phyloP scores from a whole-genome alignment of 73 alveolate genomes.

The Paraurostyla sp. region DNA sequence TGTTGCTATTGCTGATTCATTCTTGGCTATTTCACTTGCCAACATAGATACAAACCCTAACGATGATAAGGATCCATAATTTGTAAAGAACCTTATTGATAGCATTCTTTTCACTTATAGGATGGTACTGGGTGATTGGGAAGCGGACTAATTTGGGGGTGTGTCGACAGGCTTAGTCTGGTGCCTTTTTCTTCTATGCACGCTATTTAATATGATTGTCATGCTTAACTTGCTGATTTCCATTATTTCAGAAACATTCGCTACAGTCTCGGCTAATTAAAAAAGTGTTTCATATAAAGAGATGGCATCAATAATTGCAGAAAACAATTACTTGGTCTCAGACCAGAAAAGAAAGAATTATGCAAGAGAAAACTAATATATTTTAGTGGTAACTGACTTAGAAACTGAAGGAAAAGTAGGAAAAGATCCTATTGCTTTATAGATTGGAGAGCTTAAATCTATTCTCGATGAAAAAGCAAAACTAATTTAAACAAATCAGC shows the following conservation, averaged over 20 bases:
- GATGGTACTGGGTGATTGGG: not conserved
- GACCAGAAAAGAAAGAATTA: not conserved
- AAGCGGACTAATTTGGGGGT: not conserved
- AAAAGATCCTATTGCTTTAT: no score
- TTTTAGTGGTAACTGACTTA: not conserved
- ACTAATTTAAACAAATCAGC: no score
- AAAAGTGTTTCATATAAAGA: not conserved
- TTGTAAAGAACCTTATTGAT: not conserved
- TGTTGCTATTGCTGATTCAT: slow-evolving; percentile 24
- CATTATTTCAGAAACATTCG: not conserved
- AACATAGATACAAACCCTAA: not conserved
- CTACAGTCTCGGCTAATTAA: not conserved
- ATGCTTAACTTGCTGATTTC: slow-evolving; percentile 46
- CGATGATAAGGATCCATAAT: no score
- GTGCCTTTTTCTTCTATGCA: not conserved
- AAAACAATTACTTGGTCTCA: slow-evolving; percentile 14
- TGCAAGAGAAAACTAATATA: not conserved
- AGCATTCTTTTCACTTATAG: not conserved
- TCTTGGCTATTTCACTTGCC: not conserved
- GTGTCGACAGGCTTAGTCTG: not conserved
- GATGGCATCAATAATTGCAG: slow-evolving; percentile 33
- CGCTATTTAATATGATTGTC: slow-evolving; percentile 20
- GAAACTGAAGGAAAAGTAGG: no score
- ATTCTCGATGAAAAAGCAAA: no score
- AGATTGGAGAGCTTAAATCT: no score